Evolutionary conservation across 1,139 yeast species (phyloP), one percentile per base, ranked within the genome.

Genomic region (Geotrichum siamense): DNA sequence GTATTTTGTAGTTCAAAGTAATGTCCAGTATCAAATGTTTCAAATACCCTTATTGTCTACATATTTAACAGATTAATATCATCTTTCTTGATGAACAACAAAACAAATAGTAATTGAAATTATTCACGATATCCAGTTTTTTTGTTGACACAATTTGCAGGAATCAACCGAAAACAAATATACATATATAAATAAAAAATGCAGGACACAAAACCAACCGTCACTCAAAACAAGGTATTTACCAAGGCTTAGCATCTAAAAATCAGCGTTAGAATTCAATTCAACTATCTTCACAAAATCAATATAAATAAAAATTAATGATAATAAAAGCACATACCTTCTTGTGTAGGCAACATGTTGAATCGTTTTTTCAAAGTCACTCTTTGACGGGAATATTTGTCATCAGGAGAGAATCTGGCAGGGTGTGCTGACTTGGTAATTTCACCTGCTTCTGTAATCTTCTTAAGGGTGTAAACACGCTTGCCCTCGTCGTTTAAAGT

Each of bases 341-440:
- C 77, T 68, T 86, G 94, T 49, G 93, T 82, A 60, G 96, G 96
- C 63, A 93, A 75, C 67, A 93, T 67, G 56, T 82, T 82, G 66
- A 72, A 89, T 74, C 98, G 82, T 76, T 86, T 91, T 80, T 93
- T 93, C 64, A 93, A 76, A 44, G 97, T 91, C 44, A 91, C 96
- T 76, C 99, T 84, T 71, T 93, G 97, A 75, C 96, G 83, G 47
- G 98, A 91, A 74, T 86, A 91, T 71, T 91, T 91, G 76, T 91
- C 99, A 65, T 91, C 99, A 57, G 99, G 99, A 39, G 98, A 91
- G 68, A 91, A 91, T 69, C 99, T 80, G 47, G 99, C 98, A 52
- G 99, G 99, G 68, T 93, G 99, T 27, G 98, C 98, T 54, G 96
- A 84, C 72, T 87, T 86, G 65, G 99, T 93, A 73, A 91, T 87